phyloP scores from a whole-genome alignment of 768 basidiomycete genomes.

The Leccinellum luteum region DNA sequence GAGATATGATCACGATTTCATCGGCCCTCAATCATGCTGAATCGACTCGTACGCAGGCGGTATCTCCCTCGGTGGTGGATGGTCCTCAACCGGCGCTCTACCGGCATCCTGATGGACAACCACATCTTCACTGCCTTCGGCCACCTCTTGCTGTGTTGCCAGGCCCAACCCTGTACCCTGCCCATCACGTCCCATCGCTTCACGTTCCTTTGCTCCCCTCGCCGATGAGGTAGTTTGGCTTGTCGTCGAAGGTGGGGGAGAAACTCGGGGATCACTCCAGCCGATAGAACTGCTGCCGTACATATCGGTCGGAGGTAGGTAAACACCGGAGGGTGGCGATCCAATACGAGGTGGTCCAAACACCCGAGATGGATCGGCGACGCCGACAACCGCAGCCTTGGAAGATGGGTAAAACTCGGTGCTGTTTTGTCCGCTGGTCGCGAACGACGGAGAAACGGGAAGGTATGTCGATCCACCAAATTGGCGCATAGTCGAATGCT shows the following conservation, averaged over 20 bases:
- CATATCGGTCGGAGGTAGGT: conserved; percentile 5
- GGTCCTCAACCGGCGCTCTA: conserved; percentile 20
- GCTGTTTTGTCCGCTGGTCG: neutral
- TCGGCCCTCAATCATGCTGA: conserved; percentile 10
- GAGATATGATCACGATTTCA: neutral
- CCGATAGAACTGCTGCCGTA: conserved; percentile 15
- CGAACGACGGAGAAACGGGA: conserved; percentile 1
- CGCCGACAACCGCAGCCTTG: neutral
- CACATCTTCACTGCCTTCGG: conserved; percentile 21
- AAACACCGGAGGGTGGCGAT: neutral
- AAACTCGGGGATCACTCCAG: conserved; percentile 19
- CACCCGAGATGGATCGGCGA: neutral
- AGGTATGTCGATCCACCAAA: conserved; percentile 12
- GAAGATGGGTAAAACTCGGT: conserved; percentile 10
- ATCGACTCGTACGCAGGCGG: conserved; percentile 31
- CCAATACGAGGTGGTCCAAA: conserved; percentile 2
- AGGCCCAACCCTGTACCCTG: conserved; percentile 16
- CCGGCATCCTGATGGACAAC: conserved; percentile 30
- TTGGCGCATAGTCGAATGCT: conserved; percentile 23
- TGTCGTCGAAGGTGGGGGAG: conserved; percentile 25
- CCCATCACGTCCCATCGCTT: conserved; percentile 19
- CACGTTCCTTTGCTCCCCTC: conserved; percentile 22
- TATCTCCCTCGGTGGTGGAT: conserved; percentile 22
- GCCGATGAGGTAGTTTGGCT: conserved; percentile 14
- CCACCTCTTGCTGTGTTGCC: conserved; percentile 20